Evolutionary conservation across 305 asterid genomes (phyloP).

Genomic region (Fraxinus nigra): DNA sequence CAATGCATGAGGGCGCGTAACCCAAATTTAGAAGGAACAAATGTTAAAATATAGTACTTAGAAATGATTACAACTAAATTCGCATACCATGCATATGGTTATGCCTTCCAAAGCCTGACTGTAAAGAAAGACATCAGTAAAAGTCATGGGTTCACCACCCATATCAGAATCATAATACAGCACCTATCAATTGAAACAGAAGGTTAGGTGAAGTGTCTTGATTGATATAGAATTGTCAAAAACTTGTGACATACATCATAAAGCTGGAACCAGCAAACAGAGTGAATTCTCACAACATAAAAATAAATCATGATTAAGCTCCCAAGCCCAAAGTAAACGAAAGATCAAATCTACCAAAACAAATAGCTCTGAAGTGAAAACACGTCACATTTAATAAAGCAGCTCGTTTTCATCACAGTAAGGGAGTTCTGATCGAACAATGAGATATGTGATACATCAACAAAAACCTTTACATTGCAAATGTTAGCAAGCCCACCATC

Average conservation of each 20-base stretch:
- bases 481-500: background rate
- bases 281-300: background rate
- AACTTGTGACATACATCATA: background rate
- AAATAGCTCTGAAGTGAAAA: background rate
- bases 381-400: background rate
- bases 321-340: background rate
- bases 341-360: background rate
- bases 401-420: background rate
- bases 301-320: background rate
- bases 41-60: background rate
- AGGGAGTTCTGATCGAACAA: background rate
- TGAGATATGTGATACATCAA: background rate
- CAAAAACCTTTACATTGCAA: background rate
- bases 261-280: slow-evolving; percentile 12
- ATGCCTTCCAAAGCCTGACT: slow-evolving; percentile 99
- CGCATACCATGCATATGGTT: slow-evolving; percentile 79
- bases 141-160: slow-evolving; percentile 80
- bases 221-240: background rate
- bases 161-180: slow-evolving; percentile 76
- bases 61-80: slow-evolving; percentile 1
- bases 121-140: slow-evolving; percentile 81
- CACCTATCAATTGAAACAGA: slow-evolving; percentile 49
- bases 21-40: slow-evolving; percentile 5
- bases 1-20: slow-evolving; percentile 4
- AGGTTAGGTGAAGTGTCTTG: slow-evolving; percentile 13